Conservation (phyloP, 2,329 filamentous ascomycete species). For the Monosporascus sp. region DNA sequence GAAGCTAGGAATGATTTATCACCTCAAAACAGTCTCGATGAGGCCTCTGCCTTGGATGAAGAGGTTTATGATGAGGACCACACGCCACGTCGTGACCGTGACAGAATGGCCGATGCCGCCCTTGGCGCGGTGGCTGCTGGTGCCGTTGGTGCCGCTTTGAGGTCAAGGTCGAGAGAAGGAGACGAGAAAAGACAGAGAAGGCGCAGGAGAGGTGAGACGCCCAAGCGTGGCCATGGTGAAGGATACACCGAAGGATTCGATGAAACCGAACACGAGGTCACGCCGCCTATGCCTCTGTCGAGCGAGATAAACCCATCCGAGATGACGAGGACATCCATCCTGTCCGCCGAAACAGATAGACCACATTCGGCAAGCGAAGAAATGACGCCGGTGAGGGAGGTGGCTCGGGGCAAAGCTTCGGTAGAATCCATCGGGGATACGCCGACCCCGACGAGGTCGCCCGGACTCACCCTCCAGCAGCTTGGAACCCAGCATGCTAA, state of each 20-base stretch:
- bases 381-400: slow-evolving; percentile 56
- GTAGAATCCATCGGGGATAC: slow-evolving; percentile 48
- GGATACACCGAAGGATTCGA: slow-evolving; percentile 46
- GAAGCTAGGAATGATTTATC: slow-evolving; percentile 52
- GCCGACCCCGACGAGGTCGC: slow-evolving; percentile 55
- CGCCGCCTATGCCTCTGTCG: slow-evolving; percentile 78
- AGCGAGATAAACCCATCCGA: slow-evolving; percentile 85
- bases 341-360: slow-evolving; percentile 73
- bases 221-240: slow-evolving; percentile 42
- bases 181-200: slow-evolving; percentile 49
- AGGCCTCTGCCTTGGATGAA: slow-evolving; percentile 41
- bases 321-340: slow-evolving; percentile 78
- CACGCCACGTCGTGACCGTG: slow-evolving; percentile 40
- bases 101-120: slow-evolving; percentile 32
- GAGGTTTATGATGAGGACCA: slow-evolving; percentile 35
- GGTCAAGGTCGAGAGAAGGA: slow-evolving; percentile 36
- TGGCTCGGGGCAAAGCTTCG: slow-evolving; percentile 57
- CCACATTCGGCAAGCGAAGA: slow-evolving; percentile 64
- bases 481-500: slow-evolving; percentile 66
- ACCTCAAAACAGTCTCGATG: slow-evolving; percentile 42
- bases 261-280: slow-evolving; percentile 50
- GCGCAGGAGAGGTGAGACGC: slow-evolving; percentile 42
- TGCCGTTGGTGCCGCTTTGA: slow-evolving; percentile 30
- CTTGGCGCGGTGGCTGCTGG: slow-evolving; percentile 40
- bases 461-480: slow-evolving; percentile 47